phyloP scores from a whole-genome alignment of 768 basidiomycete genomes.

The Pholiota microspora region DNA sequence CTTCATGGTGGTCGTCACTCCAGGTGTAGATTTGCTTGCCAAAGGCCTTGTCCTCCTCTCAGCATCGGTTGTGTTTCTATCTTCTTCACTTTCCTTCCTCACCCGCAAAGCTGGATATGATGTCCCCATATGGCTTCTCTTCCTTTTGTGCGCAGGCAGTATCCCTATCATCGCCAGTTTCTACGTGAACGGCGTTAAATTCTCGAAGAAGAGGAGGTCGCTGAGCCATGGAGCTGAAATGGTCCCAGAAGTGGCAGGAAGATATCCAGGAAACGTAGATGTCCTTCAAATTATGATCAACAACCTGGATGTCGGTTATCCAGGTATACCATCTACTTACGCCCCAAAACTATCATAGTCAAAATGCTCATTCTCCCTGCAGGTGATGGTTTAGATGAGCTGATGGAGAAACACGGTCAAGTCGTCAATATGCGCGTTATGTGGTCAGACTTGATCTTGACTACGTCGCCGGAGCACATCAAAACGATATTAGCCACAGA shows the following conservation, averaged over 20 bases:
- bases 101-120: slow-evolving; percentile 12
- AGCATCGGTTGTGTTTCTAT: slow-evolving; percentile 6
- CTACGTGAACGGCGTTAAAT: slow-evolving; percentile 26
- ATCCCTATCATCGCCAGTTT: slow-evolving; percentile 32
- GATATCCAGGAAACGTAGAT: slow-evolving; percentile 44
- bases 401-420: slow-evolving; percentile 35
- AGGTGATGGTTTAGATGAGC: slow-evolving; percentile 44
- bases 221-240: slow-evolving; percentile 44
- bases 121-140: slow-evolving; percentile 37
- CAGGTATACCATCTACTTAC: slow-evolving; percentile 32
- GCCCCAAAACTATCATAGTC: neutral
- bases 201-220: slow-evolving; percentile 35
- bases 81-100: slow-evolving; percentile 11
- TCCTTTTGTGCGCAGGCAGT: slow-evolving; percentile 26
- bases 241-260: slow-evolving; percentile 36
- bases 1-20: slow-evolving; percentile 28
- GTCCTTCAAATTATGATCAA: slow-evolving; percentile 33
- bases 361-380: neutral
- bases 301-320: slow-evolving; percentile 45
- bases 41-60: slow-evolving; percentile 19
- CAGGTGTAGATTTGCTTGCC: slow-evolving; percentile 33
- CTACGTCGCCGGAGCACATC: slow-evolving; percentile 51
- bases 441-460: slow-evolving; percentile 45
- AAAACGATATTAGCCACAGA: slow-evolving; percentile 57
- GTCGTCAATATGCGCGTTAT: slow-evolving; percentile 44